Evolutionary conservation across 371 early-diverging fungal species (phyloP).

Genomic region (Circinella umbellata): DNA sequence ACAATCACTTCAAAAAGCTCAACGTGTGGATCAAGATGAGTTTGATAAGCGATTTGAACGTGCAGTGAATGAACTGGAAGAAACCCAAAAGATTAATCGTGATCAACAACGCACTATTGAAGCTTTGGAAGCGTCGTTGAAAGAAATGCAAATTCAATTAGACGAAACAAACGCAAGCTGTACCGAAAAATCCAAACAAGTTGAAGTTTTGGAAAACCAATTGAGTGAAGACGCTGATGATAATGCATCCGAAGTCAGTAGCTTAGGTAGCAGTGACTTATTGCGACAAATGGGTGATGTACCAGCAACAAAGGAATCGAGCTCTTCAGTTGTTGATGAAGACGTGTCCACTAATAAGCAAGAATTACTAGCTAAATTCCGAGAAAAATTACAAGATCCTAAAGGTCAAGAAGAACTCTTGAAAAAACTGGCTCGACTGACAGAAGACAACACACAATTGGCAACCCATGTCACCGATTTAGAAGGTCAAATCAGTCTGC

Average conservation of each 20-base stretch:
- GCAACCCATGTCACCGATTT: constrained; percentile 38
- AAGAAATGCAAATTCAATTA: not conserved
- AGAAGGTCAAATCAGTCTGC: constrained; percentile 40
- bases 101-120: constrained; percentile 14
- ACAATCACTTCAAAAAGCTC: constrained; percentile 10
- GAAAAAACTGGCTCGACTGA: constrained; percentile 6
- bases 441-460: constrained; percentile 45
- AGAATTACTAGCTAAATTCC: not conserved
- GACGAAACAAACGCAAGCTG: not conserved
- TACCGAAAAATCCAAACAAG: not conserved
- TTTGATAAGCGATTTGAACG: constrained; percentile 12
- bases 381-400: constrained; percentile 13
- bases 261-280: constrained; percentile 3
- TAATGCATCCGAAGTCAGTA: constrained; percentile 1
- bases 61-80: constrained; percentile 8
- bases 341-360: not conserved
- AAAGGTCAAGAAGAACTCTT: constrained; percentile 4
- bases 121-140: constrained; percentile 3
- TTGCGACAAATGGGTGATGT: not conserved
- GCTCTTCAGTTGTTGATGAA: too few species aligned
- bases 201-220: not conserved
- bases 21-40: constrained; percentile 9
- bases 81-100: constrained; percentile 6
- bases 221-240: not conserved
- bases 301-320: not conserved